Percentiles rank a stretch among this genome's conserved stretches.
phyloP scores from a whole-genome alignment of 2,329 filamentous ascomycete species.

The Aspergillus nomiae region DNA sequence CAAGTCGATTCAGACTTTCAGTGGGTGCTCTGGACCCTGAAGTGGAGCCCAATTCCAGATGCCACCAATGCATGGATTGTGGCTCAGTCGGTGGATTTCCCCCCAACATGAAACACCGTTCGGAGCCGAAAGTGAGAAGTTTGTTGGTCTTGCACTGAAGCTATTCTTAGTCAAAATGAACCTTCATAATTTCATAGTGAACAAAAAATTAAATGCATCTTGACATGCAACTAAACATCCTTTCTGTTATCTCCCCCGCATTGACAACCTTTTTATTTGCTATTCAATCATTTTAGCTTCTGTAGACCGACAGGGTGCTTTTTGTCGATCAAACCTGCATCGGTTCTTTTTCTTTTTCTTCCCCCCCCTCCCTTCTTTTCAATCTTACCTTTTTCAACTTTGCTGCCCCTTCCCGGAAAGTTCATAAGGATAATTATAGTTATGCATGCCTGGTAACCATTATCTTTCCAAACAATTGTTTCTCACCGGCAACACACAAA shows the following conservation, averaged over 20 bases:
- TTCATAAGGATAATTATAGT: neutral
- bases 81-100: neutral
- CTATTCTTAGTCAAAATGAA: slow-evolving; percentile 1
- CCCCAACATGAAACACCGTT: neutral
- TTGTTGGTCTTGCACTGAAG: neutral
- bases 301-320: neutral
- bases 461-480: neutral
- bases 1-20: no score
- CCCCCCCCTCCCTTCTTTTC: neutral
- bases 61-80: neutral
- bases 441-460: slow-evolving; percentile 3
- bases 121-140: neutral
- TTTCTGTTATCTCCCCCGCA: slow-evolving; percentile 12
- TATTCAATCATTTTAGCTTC: neutral
- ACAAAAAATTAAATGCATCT: neutral
- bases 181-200: neutral
- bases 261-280: neutral
- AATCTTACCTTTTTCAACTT: neutral
- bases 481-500: neutral
- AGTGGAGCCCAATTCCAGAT: neutral
- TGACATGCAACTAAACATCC: neutral
- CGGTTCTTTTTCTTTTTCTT: slow-evolving; percentile 2
- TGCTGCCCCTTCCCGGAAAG: neutral
- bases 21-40: neutral
- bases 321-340: slow-evolving; percentile 8